Evolutionary conservation across 2,329 filamentous ascomycete species (phyloP).

Genomic region (Orbilia javanica): DNA sequence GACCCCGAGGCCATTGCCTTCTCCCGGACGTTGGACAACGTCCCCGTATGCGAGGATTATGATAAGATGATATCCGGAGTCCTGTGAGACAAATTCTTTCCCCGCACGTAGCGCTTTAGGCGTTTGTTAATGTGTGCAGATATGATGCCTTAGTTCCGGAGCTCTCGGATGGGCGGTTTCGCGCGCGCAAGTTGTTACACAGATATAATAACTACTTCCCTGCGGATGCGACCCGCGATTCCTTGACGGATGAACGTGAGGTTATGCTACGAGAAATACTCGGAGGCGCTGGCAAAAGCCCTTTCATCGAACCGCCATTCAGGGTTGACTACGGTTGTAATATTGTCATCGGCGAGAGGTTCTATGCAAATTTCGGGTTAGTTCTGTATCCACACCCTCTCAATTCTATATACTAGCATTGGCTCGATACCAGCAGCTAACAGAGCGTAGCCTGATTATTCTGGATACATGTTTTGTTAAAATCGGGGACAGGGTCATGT

Average conservation of each 20-base stretch:
- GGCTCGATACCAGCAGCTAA: too few relatives aligned
- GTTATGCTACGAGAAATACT: constrained; percentile 69
- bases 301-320: constrained; percentile 74
- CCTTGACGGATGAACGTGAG: constrained; percentile 66
- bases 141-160: constrained; percentile 70
- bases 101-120: not conserved
- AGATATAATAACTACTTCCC: constrained; percentile 73
- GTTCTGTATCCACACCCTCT: too few relatives aligned
- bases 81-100: constrained; percentile 67
- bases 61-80: constrained; percentile 76
- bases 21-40: constrained; percentile 69
- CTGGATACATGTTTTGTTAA: constrained; percentile 63
- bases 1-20: constrained; percentile 66
- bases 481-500: constrained; percentile 80
- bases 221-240: constrained; percentile 66
- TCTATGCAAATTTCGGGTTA: constrained; percentile 74
- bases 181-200: constrained; percentile 71
- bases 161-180: constrained; percentile 69
- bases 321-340: constrained; percentile 77
- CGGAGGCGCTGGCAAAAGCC: constrained; percentile 69
- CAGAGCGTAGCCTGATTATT: constrained; percentile 68
- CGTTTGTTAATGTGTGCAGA: constrained; percentile 62
- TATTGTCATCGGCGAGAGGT: constrained; percentile 73
- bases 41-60: constrained; percentile 73
- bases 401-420: too few relatives aligned